Evolutionary conservation across 768 basidiomycete genomes (phyloP).

Genomic region (Tylopilus sp.): DNA sequence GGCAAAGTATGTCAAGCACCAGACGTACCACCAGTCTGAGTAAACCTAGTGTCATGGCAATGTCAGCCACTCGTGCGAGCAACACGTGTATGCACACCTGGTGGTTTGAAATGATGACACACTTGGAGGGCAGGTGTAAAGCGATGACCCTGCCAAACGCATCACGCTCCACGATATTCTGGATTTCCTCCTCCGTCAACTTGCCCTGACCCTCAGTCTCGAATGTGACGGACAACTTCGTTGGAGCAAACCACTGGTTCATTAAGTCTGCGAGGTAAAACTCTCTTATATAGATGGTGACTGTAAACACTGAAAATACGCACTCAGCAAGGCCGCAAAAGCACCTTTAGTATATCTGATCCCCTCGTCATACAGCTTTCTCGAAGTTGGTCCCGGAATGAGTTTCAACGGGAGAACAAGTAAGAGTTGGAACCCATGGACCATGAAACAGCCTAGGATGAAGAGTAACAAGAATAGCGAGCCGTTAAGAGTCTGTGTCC

Average conservation of each 20-base stretch:
- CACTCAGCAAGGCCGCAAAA: conserved; percentile 73
- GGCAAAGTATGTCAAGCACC: conserved; percentile 76
- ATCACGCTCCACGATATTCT: conserved; percentile 54
- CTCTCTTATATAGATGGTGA: not conserved
- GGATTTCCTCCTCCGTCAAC: conserved; percentile 58
- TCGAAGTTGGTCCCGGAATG: conserved; percentile 56
- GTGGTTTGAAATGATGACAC: conserved; percentile 89
- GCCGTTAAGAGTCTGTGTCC: conserved; percentile 48
- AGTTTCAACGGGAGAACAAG: conserved; percentile 64
- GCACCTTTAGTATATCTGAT: conserved; percentile 81
- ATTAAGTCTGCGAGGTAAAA: conserved; percentile 54
- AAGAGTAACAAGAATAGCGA: conserved; percentile 56
- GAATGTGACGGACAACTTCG: conserved; percentile 66
- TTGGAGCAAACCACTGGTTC: conserved; percentile 81
- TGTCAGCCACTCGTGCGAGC: conserved; percentile 5
- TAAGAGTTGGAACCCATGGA: conserved; percentile 71
- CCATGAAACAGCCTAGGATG: conserved; percentile 60
- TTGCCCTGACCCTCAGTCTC: conserved; percentile 65
- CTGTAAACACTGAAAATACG: conserved; percentile 26
- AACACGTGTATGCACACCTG: conserved; percentile 50
- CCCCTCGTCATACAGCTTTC: conserved; percentile 59
- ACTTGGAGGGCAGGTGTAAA: conserved; percentile 72
- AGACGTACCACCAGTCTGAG: conserved; percentile 86
- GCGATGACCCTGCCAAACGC: conserved; percentile 51
- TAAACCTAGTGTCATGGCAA: conserved; percentile 48